These are phyloP conservation scores for Aspergillus uvarum DNA, from an alignment of 2,329 filamentous ascomycete genomes.

Conservation along the genomic window DNA sequence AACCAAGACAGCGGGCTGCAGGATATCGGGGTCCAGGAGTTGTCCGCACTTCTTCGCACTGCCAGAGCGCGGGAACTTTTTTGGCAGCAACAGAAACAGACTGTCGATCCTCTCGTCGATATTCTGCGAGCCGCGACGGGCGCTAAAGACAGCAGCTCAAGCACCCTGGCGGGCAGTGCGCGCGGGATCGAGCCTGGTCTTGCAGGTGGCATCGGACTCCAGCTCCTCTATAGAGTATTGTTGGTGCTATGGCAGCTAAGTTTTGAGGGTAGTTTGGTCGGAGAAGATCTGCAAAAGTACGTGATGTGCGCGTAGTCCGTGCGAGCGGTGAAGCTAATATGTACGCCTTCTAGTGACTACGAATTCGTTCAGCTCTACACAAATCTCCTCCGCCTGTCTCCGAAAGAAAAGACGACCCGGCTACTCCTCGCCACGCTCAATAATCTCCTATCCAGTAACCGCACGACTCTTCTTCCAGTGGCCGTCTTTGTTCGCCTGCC, in stretches of 20 bases:
- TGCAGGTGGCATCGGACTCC: slow-evolving; percentile 78
- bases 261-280: slow-evolving; percentile 72
- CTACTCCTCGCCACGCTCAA: slow-evolving; percentile 84
- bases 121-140: slow-evolving; percentile 76
- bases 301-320: slow-evolving; percentile 8
- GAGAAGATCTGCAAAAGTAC: slow-evolving; percentile 70
- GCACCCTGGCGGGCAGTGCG: slow-evolving; percentile 57
- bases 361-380: slow-evolving; percentile 89
- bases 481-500: slow-evolving; percentile 84
- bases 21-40: slow-evolving; percentile 91
- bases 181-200: slow-evolving; percentile 65
- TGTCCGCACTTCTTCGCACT: slow-evolving; percentile 79
- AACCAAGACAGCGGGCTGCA: slow-evolving; percentile 85
- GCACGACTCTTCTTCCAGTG: slow-evolving; percentile 68
- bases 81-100: slow-evolving; percentile 88
- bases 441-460: slow-evolving; percentile 78
- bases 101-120: slow-evolving; percentile 74
- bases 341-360: slow-evolving; percentile 66
- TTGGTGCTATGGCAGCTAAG: slow-evolving; percentile 95
- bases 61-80: slow-evolving; percentile 75
- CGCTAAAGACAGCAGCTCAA: slow-evolving; percentile 66
- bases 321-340: neutral
- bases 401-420: slow-evolving; percentile 96
- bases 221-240: slow-evolving; percentile 90
- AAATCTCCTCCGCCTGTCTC: slow-evolving; percentile 86